These are phyloP conservation scores for Tolypocladium pustulatum DNA, from an alignment of 2,329 filamentous ascomycete species.

Conservation along the genomic window DNA sequence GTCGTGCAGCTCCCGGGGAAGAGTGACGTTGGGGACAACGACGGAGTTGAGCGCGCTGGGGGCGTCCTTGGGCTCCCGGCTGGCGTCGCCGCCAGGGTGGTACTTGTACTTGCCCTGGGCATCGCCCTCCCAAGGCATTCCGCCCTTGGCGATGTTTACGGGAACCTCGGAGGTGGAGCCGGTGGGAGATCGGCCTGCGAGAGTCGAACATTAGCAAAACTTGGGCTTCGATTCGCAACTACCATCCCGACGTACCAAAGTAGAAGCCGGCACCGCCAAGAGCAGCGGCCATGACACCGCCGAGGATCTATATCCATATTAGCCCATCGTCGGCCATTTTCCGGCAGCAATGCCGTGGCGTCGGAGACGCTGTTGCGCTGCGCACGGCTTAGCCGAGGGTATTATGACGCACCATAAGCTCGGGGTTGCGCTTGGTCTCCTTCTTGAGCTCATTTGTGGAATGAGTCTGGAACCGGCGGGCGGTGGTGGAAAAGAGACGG, in stretches of 20 bases:
- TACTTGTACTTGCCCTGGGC: slow-evolving; percentile 60
- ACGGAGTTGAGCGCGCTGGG: slow-evolving; percentile 93
- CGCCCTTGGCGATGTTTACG: slow-evolving; percentile 62
- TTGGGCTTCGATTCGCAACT: background rate
- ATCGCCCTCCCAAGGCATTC: slow-evolving; percentile 86
- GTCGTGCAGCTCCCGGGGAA: slow-evolving; percentile 90
- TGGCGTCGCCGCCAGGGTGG: slow-evolving; percentile 76
- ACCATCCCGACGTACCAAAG: slow-evolving; percentile 48
- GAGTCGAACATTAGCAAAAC: background rate
- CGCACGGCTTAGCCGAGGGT: slow-evolving; percentile 9
- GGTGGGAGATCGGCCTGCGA: slow-evolving; percentile 70
- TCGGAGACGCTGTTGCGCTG: background rate
- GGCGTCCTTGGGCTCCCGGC: slow-evolving; percentile 69
- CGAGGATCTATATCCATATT: slow-evolving; percentile 59
- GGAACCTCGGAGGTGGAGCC: slow-evolving; percentile 68
- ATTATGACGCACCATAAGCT: slow-evolving; percentile 33
- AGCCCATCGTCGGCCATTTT: background rate
- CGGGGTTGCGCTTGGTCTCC: slow-evolving; percentile 46
- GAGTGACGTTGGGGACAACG: slow-evolving; percentile 83
- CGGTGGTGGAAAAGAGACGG: slow-evolving; percentile 43
- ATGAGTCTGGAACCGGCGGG: slow-evolving; percentile 37
- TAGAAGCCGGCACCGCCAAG: slow-evolving; percentile 86
- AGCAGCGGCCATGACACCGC: slow-evolving; percentile 81
- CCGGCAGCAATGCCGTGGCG: background rate
- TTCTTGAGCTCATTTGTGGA: slow-evolving; percentile 39